Base-by-base conservation (phyloP, 169 alveolate genomes). In the Eimeria brunetti region DNA sequence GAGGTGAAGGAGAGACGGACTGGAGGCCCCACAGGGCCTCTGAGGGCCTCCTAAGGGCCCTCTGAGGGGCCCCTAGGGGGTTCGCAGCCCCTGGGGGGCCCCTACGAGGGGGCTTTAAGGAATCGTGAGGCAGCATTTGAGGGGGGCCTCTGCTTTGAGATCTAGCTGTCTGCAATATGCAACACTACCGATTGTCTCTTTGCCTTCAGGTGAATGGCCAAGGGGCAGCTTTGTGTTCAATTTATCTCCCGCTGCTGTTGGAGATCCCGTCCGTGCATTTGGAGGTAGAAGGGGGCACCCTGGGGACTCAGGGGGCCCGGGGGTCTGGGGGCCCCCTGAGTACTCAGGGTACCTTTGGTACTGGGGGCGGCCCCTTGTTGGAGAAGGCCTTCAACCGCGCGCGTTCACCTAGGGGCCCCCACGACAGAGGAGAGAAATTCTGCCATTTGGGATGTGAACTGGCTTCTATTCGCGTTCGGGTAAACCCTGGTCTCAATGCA, bases 161-260 rank as follows among this genome's bases (percentile, higher is more conserved):
- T n/a, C n/a, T n/a, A n/a, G n/a, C n/a, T n/a, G n/a, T n/a, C n/a
- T n/a, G n/a, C n/a, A n/a, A n/a, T 56, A 24, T 56, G 24, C 27
- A 24, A 0, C 27, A 2, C 4, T 33, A 30, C 9, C 0, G 9
- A 30, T 16, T 33, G 78, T 67, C 46, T 67, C 49, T 9, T 30
- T 81, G 49, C 16, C 44, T 78, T 81, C 24, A 81, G 89, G 89
- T 81, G 30, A 81, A 56, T 8, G 69, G 89, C 69, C 89, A 81
- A 51, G 69, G 69, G 49, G 46, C n/a, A n/a, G 69, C 36, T 14
- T 33, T 81, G 49, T 81, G 89, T 44, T 41, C 73, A 22, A 81
- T 81, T 51, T 81, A 81, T n/a, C 89, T 81, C 89, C 89, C 89
- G 24, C 89, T 81, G 53, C 53, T 81, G 12, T 81, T 44, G 67